Evolutionary conservation across 1,284 basidiomycete species (phyloP).

Genomic region (Trichosporon inkin): DNA sequence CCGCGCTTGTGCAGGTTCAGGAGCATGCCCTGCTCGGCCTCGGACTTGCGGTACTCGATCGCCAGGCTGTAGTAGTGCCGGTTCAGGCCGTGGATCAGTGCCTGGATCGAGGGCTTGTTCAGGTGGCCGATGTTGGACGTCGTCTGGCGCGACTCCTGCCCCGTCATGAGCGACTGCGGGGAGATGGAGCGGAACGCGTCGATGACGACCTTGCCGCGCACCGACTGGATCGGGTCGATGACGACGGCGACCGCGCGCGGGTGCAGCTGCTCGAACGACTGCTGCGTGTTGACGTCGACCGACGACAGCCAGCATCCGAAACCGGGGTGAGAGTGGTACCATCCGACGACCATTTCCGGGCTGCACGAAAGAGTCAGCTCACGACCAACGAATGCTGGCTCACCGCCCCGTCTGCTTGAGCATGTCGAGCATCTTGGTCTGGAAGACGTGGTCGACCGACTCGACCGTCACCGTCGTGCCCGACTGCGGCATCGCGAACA

Average conservation of each 20-base stretch:
- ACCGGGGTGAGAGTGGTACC: slow-evolving; percentile 99
- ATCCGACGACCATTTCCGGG: slow-evolving; percentile 97
- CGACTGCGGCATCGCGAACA: slow-evolving; percentile 99
- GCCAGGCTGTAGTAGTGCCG: slow-evolving; percentile 92
- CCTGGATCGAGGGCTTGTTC: slow-evolving; percentile 97
- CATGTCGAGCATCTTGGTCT: slow-evolving; percentile 99
- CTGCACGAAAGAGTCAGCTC: slow-evolving; percentile 54
- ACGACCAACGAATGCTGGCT: slow-evolving; percentile 34
- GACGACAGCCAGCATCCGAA: slow-evolving; percentile 99
- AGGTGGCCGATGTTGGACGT: slow-evolving; percentile 98
- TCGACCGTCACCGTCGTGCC: slow-evolving; percentile 98
- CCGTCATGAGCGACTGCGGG: slow-evolving; percentile 72
- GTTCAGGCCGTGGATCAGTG: slow-evolving; percentile 90
- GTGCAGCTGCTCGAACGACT: slow-evolving; percentile 97
- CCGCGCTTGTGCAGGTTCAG: slow-evolving; percentile 96
- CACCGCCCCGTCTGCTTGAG: slow-evolving; percentile 97
- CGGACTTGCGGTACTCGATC: slow-evolving; percentile 94
- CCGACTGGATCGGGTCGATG: slow-evolving; percentile 97
- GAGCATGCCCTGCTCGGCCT: slow-evolving; percentile 95
- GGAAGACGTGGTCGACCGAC: slow-evolving; percentile 98
- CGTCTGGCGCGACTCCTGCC: slow-evolving; percentile 93
- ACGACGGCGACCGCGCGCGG: slow-evolving; percentile 95
- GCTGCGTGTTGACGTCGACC: slow-evolving; percentile 99
- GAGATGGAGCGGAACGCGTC: slow-evolving; percentile 97
- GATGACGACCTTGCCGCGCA: slow-evolving; percentile 97